Base-by-base conservation (phyloP, 495 filamentous ascomycete genomes). In the Tuber brumale region DNA sequence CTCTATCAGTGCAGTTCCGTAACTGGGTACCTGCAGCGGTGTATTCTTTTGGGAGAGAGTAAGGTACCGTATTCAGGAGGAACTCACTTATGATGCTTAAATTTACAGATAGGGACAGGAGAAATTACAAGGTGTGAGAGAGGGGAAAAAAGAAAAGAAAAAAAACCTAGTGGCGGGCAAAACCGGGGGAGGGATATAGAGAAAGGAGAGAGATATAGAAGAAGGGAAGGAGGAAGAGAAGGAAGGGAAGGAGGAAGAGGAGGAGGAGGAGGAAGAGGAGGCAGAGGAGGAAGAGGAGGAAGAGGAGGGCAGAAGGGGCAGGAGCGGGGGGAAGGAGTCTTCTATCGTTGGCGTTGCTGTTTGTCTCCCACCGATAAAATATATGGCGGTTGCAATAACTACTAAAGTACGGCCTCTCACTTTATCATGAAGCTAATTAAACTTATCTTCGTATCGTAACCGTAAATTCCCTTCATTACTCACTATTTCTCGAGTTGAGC, bases 141-240 rank as follows among this genome's bases (percentile, higher is more conserved):
- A 42, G 6, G 6, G 6, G 39, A 42, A 41, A 43, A 44, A 41
- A 44, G 44, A 18, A 70, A 43, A 70, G n/a, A n/a, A 57, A 69
- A 79, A 72, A 75, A 80, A 79, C 70, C 70, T 71, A 70, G 70
- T 73, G 78, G 78, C 77, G 51, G 77, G 75, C 75, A 72, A 27
- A 78, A 72, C 76, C 73, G 72, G 75, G 46, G 41, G 69, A 31
- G 57, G 57, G 57, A 16, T 61, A 10, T 16, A 14, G 23, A n/a
- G 48, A 1, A 12, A 27, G 44, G 3, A 4, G 0, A n/a, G 48
- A 39, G 37, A 39, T 39, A 21, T 7, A 6, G 45, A 19, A 8
- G 21, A 48, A 12, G 23, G 12, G 23, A 8, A 46, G 3, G 45
- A 46, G 19, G 19, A 12, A 23, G n/a, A 0, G 3, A 23, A 12